Base-by-base conservation (phyloP, 805 yeast species). In the Tetrapisispora namnaoensis region DNA sequence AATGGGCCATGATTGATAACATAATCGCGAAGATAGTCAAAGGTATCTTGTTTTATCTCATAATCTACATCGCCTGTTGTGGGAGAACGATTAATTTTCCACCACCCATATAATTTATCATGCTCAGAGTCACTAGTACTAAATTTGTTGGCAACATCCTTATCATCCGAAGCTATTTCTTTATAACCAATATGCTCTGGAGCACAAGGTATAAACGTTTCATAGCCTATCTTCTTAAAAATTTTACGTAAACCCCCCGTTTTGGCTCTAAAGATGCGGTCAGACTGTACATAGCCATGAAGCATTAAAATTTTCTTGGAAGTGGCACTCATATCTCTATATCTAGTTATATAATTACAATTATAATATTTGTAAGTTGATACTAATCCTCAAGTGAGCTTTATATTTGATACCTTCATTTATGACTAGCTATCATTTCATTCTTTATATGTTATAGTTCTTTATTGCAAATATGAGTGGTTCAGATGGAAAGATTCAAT, bases 271-370 rank as follows among this genome's bases (percentile, higher is more conserved):
- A 88, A 90, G 1, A 83, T 74, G 24, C 79, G 71, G 4, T 95
- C 87, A 37, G 83, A 82, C 69, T 91, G 96, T 1, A 88, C 85
- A 65, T 78, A 88, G 0, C 99, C 99, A 59, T 91, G 99, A 11
- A 91, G 71, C 71, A 91, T 88, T 14, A 91, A 71, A 28, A 91
- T 74, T 55, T 81, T 82, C 46, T 61, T 61, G 9, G 34, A 34
- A 2, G 39, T 8, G 7, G 16, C n/a, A 32, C 4, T 24, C 4
- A 20, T 32, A 27, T 22, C 34, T 16, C 20, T 18, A 28, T 18
- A 2, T 27, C 5, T 11, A 7, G 16, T 16, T 24, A 16, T 11
- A 18, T 36, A 4, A 36, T 14, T 17, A 13, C 7, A 4, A 18
- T 5, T 36, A 5, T 9, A 17, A 8, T 6, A 24, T 8, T 24